Evolutionary conservation across 345 rosid genomes (phyloP).

Genomic region (Gossypium ekmanianum): DNA sequence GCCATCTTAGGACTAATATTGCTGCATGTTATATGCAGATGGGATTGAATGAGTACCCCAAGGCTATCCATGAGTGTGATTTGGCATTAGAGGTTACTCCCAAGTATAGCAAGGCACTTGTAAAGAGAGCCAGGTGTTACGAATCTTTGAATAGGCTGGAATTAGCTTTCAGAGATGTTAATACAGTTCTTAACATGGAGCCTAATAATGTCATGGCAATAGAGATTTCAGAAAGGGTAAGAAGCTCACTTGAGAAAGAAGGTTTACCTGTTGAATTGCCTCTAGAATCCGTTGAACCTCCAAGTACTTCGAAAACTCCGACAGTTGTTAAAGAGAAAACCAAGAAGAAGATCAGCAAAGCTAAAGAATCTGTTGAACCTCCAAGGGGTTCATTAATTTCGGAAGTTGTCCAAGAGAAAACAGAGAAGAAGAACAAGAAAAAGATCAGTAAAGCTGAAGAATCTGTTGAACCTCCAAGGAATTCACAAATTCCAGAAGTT

Average conservation of each 20-base stretch:
- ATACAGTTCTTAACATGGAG: conserved; percentile 56
- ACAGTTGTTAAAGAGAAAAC: conserved; percentile 40
- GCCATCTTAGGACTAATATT: conserved; percentile 67
- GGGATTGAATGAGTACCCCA: conserved; percentile 65
- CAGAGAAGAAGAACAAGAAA: conserved; percentile 39
- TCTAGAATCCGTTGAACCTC: conserved; percentile 67
- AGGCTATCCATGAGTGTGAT: conserved; percentile 72
- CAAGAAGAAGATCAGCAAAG: conserved; percentile 34
- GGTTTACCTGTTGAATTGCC: conserved; percentile 68
- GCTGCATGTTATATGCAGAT: conserved; percentile 93
- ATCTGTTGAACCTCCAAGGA: conserved; percentile 56
- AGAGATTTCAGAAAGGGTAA: conserved; percentile 73
- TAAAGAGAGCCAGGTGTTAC: conserved; percentile 86
- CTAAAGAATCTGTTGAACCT: conserved; percentile 56
- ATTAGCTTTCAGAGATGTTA: conserved; percentile 70
- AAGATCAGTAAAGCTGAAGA: conserved; percentile 36
- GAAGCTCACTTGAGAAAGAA: conserved; percentile 42
- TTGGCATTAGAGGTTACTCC: conserved; percentile 70
- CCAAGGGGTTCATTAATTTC: conserved; percentile 28
- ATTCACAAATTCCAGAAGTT: conserved; percentile 28
- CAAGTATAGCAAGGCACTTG: conserved; percentile 60
- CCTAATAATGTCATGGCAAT: conserved; percentile 68
- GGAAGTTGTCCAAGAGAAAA: conserved; percentile 38
- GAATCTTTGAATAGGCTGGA: conserved; percentile 83
- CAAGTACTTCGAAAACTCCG: conserved; percentile 25